These are phyloP conservation scores for Lanmaoa rubissima DNA, from an alignment of 768 basidiomycete species.

Conservation along the genomic window DNA sequence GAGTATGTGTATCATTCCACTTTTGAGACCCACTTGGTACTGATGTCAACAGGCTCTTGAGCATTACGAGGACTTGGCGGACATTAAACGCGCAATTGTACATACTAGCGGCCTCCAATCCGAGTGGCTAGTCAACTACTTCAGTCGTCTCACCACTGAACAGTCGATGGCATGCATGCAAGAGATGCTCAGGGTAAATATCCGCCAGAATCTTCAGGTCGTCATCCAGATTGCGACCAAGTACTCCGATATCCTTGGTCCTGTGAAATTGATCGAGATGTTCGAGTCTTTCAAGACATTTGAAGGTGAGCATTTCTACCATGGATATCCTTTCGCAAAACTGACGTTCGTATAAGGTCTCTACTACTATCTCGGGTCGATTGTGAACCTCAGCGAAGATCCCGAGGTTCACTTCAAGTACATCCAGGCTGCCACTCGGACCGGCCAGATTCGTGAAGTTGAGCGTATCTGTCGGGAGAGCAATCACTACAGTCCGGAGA, in stretches of 20 bases:
- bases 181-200: slow-evolving; percentile 96
- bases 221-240: slow-evolving; percentile 98
- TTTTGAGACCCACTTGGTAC: not conserved
- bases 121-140: slow-evolving; percentile 98
- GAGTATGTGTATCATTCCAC: slow-evolving; percentile 50
- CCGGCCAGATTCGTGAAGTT: slow-evolving; percentile 97
- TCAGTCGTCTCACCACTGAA: slow-evolving; percentile 94
- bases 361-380: slow-evolving; percentile 97
- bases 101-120: slow-evolving; percentile 82
- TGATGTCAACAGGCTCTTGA: slow-evolving; percentile 78
- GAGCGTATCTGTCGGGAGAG: slow-evolving; percentile 98
- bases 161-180: slow-evolving; percentile 95
- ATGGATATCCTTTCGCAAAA: not conserved
- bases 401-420: slow-evolving; percentile 99
- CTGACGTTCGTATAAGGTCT: slow-evolving; percentile 50
- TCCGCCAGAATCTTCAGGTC: slow-evolving; percentile 94
- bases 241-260: slow-evolving; percentile 96
- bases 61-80: slow-evolving; percentile 96
- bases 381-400: slow-evolving; percentile 96
- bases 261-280: slow-evolving; percentile 97
- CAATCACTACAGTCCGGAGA: slow-evolving; percentile 97
- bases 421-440: slow-evolving; percentile 97
- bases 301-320: slow-evolving; percentile 57
- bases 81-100: slow-evolving; percentile 97
- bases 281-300: slow-evolving; percentile 98